Conservation (phyloP, 495 filamentous ascomycete genomes). For the Aspergillus saccharolyticus region DNA sequence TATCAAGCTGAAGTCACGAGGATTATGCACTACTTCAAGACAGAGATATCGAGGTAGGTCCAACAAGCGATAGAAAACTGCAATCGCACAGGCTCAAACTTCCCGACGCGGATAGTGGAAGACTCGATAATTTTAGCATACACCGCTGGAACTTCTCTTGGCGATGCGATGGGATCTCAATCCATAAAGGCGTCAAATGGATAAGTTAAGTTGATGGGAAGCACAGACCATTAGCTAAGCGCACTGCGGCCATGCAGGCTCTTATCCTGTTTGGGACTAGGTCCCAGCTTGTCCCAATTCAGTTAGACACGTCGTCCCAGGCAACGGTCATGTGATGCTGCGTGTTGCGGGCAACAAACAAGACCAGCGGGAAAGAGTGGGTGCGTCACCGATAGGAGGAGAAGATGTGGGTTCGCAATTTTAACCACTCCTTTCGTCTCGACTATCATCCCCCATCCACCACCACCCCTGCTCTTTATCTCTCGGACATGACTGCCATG, state of each 20-base stretch:
- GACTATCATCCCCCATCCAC: conserved; percentile 6
- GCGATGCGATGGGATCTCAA: no score
- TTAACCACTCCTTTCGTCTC: conserved; percentile 12
- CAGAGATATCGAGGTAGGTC: no score
- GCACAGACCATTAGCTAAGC: conserved; percentile 10
- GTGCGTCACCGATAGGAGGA: conserved; percentile 31
- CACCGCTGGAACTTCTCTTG: no score
- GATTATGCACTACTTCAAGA: not conserved
- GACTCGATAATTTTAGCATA: no score
- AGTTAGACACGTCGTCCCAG: conserved; percentile 25
- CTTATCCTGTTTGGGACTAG: conserved; percentile 4
- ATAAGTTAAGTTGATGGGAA: no score
- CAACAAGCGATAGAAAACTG: no score
- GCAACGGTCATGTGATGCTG: conserved; percentile 36
- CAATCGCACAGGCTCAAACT: no score
- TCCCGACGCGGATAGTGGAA: no score
- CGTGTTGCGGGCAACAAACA: conserved; percentile 34
- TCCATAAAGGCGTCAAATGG: no score
- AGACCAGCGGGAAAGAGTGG: conserved; percentile 16
- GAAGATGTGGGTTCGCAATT: conserved; percentile 14
- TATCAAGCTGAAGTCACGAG: not conserved
- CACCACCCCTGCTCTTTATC: no score
- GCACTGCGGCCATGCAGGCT: no score
- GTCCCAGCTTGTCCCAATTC: not conserved
- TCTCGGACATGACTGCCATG: conserved; percentile 19